These are phyloP conservation scores for Morella rubra DNA, from an alignment of 306 rosid species.

Conservation along the genomic window DNA sequence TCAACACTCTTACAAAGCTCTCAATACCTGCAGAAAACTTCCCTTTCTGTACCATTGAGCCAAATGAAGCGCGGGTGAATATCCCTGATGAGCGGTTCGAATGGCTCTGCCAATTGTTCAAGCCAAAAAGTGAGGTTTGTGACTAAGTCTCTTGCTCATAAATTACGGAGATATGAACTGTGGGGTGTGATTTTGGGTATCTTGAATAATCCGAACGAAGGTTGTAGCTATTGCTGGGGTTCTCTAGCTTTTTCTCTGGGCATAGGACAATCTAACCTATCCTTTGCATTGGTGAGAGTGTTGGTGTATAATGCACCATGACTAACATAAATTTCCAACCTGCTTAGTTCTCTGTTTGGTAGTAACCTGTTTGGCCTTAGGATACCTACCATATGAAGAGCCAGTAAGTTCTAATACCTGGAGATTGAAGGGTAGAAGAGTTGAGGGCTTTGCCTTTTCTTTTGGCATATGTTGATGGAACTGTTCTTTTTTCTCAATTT, in stretches of 20 bases:
- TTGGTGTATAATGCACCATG: background rate
- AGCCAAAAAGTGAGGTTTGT: slow-evolving; percentile 94
- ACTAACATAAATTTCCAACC: background rate
- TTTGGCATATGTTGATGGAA: background rate
- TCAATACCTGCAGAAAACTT: slow-evolving; percentile 96
- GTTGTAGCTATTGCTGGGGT: background rate
- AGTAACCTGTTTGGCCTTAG: background rate
- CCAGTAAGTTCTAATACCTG: background rate
- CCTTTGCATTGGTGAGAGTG: background rate
- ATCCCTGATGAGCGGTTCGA: slow-evolving; percentile 94
- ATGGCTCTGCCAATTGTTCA: slow-evolving; percentile 88
- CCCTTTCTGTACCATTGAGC: slow-evolving; percentile 99
- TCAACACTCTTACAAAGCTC: slow-evolving; percentile 89
- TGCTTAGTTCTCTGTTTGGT: background rate
- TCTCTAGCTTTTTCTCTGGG: background rate
- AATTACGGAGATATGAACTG: background rate
- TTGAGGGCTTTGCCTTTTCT: background rate
- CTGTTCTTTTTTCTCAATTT: background rate
- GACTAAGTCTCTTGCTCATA: background rate
- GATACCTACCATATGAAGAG: background rate
- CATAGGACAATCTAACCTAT: background rate
- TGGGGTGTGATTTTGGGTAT: background rate
- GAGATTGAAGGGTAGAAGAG: background rate
- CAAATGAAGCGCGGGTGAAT: slow-evolving; percentile 93
- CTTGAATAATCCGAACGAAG: background rate